Evolutionary conservation across 257 asterid species (phyloP).

Genomic region (Handroanthus guayacan): DNA sequence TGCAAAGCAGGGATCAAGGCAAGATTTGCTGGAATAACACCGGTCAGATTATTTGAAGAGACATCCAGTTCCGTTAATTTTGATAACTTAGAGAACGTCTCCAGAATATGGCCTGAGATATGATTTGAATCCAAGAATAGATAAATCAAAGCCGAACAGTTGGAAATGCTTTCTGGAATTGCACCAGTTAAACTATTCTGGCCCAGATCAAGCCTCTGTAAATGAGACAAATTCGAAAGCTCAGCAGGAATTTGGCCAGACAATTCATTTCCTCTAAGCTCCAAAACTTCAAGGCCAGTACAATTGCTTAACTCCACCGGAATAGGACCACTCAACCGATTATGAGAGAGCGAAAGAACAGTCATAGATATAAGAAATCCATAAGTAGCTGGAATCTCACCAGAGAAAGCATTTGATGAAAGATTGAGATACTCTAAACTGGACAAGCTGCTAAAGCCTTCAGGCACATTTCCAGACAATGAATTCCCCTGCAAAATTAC

Average conservation of each 20-base stretch:
- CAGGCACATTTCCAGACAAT: constrained; percentile 72
- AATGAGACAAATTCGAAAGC: constrained; percentile 53
- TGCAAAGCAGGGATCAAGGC: constrained; percentile 50
- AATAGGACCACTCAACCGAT: constrained; percentile 56
- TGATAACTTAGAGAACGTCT: constrained; percentile 50
- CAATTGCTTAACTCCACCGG: constrained; percentile 73
- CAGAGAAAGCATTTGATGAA: constrained; percentile 65
- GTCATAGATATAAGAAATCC: constrained; percentile 69
- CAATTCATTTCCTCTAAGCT: constrained; percentile 56
- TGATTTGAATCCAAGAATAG: constrained; percentile 67
- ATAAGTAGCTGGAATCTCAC: constrained; percentile 67
- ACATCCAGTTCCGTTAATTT: constrained; percentile 54
- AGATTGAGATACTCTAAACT: constrained; percentile 70
- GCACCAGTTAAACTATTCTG: constrained; percentile 59
- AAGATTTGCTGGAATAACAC: constrained; percentile 65
- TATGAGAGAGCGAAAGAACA: constrained; percentile 60
- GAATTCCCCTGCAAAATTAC: constrained; percentile 70
- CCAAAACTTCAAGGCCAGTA: constrained; percentile 59
- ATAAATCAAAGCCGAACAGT: constrained; percentile 59
- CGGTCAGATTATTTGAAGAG: constrained; percentile 64
- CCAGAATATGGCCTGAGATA: constrained; percentile 67
- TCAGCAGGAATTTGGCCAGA: constrained; percentile 59
- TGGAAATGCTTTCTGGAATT: constrained; percentile 64
- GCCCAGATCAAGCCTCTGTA: constrained; percentile 76
- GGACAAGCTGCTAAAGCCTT: constrained; percentile 87